Evolutionary conservation across 139 green algal genomes (phyloP).

Genomic region (Chlorella vulgaris): DNA sequence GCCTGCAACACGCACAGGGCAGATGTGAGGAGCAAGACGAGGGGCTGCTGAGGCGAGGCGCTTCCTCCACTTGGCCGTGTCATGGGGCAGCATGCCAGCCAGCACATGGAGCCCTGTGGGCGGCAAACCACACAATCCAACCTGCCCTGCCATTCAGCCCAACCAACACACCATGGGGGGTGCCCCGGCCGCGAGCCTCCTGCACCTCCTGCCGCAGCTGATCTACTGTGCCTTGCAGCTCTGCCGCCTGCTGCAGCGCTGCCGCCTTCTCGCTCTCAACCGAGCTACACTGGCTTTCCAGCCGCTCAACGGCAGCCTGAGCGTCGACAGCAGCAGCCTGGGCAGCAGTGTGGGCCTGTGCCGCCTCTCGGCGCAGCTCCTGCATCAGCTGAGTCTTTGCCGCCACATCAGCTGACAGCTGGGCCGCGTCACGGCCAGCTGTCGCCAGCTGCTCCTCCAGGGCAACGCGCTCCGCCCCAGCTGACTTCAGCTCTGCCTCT

Average conservation of each 20-base stretch:
- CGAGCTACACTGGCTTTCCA: constrained; percentile 4
- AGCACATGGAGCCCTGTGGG: too few species aligned
- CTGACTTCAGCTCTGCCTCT: background rate
- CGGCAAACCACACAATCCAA: too few species aligned
- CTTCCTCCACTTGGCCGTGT: too few species aligned
- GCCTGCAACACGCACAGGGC: background rate
- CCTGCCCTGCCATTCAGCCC: too few species aligned
- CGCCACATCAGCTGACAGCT: background rate
- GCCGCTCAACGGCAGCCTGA: constrained; percentile 9
- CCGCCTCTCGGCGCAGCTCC: background rate
- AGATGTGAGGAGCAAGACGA: background rate
- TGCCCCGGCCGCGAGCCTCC: constrained; percentile 2
- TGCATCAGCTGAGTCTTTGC: constrained; percentile 2
- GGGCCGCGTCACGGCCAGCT: background rate
- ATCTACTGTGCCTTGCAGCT: constrained; percentile 15
- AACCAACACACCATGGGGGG: constrained; percentile 2
- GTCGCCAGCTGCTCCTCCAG: constrained; percentile 10
- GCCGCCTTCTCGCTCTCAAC: constrained; percentile 15
- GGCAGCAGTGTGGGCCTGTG: background rate
- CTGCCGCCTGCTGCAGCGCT: constrained; percentile 5
- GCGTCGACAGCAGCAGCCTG: background rate
- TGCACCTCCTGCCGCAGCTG: constrained; percentile 22
- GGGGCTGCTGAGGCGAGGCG: background rate
- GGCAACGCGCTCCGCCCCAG: background rate
- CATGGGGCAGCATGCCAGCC: too few species aligned